Evolutionary conservation across 768 basidiomycete genomes (phyloP).

Genomic region (Infundibulicybe gibba): DNA sequence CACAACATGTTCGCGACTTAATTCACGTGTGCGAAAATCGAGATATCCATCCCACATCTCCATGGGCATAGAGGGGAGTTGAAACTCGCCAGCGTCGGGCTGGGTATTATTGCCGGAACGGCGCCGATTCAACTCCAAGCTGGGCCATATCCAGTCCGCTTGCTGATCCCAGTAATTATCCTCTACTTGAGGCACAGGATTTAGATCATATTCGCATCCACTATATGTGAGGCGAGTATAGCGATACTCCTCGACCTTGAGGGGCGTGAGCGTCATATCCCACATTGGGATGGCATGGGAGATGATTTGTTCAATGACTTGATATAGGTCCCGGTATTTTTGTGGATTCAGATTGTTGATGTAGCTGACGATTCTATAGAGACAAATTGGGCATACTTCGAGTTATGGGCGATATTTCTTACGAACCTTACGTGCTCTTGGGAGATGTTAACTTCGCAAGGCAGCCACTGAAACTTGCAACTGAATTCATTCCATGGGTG

Average conservation of each 20-base stretch:
- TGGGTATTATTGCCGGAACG: conserved; percentile 1
- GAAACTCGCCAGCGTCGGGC: conserved; percentile 10
- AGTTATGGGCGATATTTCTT: no score
- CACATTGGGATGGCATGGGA: no score
- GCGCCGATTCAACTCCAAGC: no score
- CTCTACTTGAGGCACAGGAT: conserved; percentile 3
- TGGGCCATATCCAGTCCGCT: conserved; percentile 7
- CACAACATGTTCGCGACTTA: conserved; percentile 1
- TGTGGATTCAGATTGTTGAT: no score
- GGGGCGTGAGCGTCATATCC: conserved; percentile 14
- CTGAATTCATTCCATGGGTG: no score
- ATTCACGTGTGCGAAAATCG: not conserved
- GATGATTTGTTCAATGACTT: no score
- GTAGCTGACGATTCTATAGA: conserved; percentile 8
- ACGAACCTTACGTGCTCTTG: conserved; percentile 1
- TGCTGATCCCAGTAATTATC: conserved; percentile 4
- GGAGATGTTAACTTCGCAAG: not conserved
- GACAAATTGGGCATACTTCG: no score
- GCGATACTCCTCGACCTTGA: no score
- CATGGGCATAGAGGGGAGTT: not conserved
- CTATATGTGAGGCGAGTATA: no score
- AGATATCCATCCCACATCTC: not conserved
- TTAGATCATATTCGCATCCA: no score
- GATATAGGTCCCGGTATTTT: no score
- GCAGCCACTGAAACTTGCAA: no score